Evolutionary conservation across 78 protist genomes (phyloP), one percentile per base, ranked within the genome.

Genomic region (Thecamonas trahens): DNA sequence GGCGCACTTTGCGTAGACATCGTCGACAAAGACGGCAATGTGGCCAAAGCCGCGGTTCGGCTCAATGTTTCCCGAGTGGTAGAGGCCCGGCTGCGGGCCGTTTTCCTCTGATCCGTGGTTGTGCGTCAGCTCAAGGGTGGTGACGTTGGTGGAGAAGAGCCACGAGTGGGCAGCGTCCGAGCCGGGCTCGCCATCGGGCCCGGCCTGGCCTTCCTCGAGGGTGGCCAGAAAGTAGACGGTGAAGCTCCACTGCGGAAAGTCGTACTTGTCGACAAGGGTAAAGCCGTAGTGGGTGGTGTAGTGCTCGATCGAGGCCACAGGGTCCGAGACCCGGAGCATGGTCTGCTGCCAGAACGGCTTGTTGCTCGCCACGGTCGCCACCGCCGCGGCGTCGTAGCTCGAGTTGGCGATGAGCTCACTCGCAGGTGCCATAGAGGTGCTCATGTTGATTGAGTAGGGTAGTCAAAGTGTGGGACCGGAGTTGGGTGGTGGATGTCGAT

Each of bases 321-420:
- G 67, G 40, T 65, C 70, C 37, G 31, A 31, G 45, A 76, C 37
- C 18, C 82, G 55, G 35, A 76, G 40, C 82, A 76, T 76, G 18
- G 82, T 76, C 82, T 76, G 82, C 38, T 67, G 70, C 70, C 70
- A 65, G 37, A n/a, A n/a, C n/a, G n/a, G n/a, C n/a, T n/a, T n/a
- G n/a, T n/a, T 38, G 42, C n/a, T n/a, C n/a, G n/a, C n/a, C n/a
- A n/a, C n/a, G n/a, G n/a, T n/a, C n/a, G n/a, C n/a, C n/a, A n/a
- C n/a, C n/a, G n/a, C n/a, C n/a, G n/a, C n/a, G n/a, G n/a, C n/a
- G n/a, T n/a, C n/a, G n/a, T n/a, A n/a, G n/a, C n/a, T n/a, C n/a
- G n/a, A n/a, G n/a, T n/a, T n/a, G n/a, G n/a, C n/a, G n/a, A n/a
- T n/a, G n/a, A n/a, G n/a, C n/a, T n/a, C n/a, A n/a, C n/a, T n/a